Percentiles rank a stretch among this genome's conserved stretches.
Conservation (phyloP, 352 stramenopile species). For the Phytophthora foliorum region DNA sequence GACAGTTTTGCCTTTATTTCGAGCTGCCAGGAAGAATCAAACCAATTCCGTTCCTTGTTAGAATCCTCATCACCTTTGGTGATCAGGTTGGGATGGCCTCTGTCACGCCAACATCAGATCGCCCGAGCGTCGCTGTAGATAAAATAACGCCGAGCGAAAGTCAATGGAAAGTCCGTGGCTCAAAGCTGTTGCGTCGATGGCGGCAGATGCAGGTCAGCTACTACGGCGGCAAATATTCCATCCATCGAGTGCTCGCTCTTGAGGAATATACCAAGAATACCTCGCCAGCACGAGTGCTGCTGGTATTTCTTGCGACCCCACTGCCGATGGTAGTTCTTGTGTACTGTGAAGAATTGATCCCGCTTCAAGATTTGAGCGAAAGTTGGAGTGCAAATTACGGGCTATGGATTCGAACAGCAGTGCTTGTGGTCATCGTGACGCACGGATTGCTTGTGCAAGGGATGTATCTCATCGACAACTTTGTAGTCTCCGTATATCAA, state of each 20-base stretch:
- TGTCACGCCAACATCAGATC: background rate
- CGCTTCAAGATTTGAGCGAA: conserved; percentile 22
- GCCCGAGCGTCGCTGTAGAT: background rate
- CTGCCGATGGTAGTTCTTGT: conserved; percentile 26
- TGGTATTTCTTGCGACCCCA: conserved; percentile 19
- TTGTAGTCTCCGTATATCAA: conserved; percentile 12
- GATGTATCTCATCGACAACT: conserved; percentile 24
- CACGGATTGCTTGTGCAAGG: conserved; percentile 23
- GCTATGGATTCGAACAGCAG: conserved; percentile 25
- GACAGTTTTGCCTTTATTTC: background rate
- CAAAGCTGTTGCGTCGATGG: background rate
- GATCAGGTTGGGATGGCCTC: background rate
- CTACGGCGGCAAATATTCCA: conserved; percentile 36
- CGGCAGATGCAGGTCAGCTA: conserved; percentile 37
- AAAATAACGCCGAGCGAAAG: background rate
- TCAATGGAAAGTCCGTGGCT: background rate
- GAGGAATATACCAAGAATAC: conserved; percentile 29
- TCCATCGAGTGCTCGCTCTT: conserved; percentile 31
- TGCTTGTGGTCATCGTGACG: conserved; percentile 22
- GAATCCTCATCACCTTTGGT: background rate
- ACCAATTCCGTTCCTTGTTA: background rate
- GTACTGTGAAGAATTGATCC: conserved; percentile 24
- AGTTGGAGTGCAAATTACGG: conserved; percentile 26
- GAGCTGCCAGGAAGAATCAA: background rate
- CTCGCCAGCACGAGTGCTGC: conserved; percentile 3